Evolutionary conservation across 2,329 filamentous ascomycete genomes (phyloP).

Genomic region (Arthrobotrys entomopaga): DNA sequence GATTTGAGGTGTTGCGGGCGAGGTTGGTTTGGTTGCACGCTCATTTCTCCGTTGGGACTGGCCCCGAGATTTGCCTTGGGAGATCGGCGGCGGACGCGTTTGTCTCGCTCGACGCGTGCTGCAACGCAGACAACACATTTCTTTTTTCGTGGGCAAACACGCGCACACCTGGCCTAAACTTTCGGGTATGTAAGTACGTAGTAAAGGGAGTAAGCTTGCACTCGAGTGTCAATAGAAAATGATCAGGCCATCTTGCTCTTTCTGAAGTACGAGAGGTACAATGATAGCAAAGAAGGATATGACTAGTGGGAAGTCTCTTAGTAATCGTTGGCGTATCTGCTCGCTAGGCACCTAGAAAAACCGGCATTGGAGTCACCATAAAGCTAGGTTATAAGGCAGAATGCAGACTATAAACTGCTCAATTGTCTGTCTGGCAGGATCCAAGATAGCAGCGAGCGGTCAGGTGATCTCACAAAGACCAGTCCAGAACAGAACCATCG

Average conservation of each 20-base stretch:
- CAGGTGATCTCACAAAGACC: conserved; percentile 36
- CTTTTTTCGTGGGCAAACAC: no score
- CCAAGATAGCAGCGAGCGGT: conserved; percentile 12
- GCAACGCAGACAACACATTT: conserved; percentile 31
- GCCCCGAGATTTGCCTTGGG: no score
- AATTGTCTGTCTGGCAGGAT: neutral
- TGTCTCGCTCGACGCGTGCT: conserved; percentile 31
- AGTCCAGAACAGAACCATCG: conserved; percentile 11
- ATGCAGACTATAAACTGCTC: neutral
- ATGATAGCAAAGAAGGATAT: no score
- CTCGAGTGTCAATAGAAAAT: no score
- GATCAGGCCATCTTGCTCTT: no score
- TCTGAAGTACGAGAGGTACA: no score
- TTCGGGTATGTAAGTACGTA: no score
- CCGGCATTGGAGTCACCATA: neutral
- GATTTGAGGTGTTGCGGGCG: conserved; percentile 10
- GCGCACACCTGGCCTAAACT: neutral
- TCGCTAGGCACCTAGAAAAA: no score
- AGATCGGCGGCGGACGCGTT: conserved; percentile 43
- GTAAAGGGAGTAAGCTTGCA: no score
- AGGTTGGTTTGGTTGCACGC: conserved; percentile 30
- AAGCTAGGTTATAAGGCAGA: neutral
- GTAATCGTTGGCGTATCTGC: no score
- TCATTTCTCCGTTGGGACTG: no score
- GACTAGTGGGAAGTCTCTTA: no score